These are phyloP conservation scores for Amanita inopinata DNA, from an alignment of 768 basidiomycete genomes.

Conservation along the genomic window DNA sequence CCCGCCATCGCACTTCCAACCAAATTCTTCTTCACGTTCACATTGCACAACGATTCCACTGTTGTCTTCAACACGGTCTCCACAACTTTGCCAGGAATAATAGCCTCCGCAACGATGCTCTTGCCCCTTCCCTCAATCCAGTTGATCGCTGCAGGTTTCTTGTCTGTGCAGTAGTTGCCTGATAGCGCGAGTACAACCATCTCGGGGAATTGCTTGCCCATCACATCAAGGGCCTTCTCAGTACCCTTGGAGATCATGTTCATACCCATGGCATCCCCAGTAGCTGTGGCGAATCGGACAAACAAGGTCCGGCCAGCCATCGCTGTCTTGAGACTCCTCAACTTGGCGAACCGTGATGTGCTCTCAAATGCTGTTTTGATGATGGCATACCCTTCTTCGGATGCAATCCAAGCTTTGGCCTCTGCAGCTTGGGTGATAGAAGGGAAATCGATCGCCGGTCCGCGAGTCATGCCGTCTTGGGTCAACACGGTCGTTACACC, in stretches of 20 bases:
- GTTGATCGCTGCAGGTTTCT: slow-evolving; percentile 99
- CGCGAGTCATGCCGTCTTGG: slow-evolving; percentile 94
- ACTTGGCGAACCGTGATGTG: slow-evolving; percentile 85
- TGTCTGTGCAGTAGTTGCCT: slow-evolving; percentile 99
- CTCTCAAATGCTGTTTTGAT: slow-evolving; percentile 86
- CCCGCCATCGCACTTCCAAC: slow-evolving; percentile 98
- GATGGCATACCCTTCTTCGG: slow-evolving; percentile 63
- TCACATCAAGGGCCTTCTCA: slow-evolving; percentile 81
- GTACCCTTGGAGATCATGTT: slow-evolving; percentile 99
- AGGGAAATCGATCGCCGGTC: slow-evolving; percentile 97
- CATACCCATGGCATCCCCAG: slow-evolving; percentile 99
- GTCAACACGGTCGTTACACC: slow-evolving; percentile 92
- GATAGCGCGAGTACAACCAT: slow-evolving; percentile 88
- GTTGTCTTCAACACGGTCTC: slow-evolving; percentile 92
- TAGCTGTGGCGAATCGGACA: slow-evolving; percentile 87
- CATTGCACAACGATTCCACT: slow-evolving; percentile 76
- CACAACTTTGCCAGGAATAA: slow-evolving; percentile 83
- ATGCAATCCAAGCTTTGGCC: slow-evolving; percentile 82
- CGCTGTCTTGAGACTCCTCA: slow-evolving; percentile 79
- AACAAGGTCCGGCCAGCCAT: slow-evolving; percentile 91
- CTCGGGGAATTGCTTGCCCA: slow-evolving; percentile 74
- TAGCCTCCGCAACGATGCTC: slow-evolving; percentile 93
- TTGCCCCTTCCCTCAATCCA: slow-evolving; percentile 99
- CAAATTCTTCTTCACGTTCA: slow-evolving; percentile 96
- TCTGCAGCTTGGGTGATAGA: slow-evolving; percentile 67